Conservation (phyloP, 192 early-diverging fungal species). For the Rhizophagus clarus region DNA sequence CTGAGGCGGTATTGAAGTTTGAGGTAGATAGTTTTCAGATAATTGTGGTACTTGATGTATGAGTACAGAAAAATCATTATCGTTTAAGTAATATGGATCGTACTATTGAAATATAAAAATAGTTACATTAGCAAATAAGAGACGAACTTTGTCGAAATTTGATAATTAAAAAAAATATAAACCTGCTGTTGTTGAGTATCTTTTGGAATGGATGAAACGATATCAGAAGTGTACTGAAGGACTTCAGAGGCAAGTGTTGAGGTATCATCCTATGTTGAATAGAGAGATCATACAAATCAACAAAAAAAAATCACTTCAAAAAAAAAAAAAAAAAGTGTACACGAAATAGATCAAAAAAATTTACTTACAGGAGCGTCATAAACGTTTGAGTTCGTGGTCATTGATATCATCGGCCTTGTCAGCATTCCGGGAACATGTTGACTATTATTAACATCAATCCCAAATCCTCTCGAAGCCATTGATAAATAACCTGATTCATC, state of each 20-base stretch:
- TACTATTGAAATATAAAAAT: slow-evolving; percentile 11
- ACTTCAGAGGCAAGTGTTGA: not conserved
- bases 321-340: too few relatives aligned
- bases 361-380: not conserved
- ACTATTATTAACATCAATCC: not conserved
- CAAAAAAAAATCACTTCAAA: not conserved
- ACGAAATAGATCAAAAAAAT: not conserved
- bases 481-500: slow-evolving; percentile 3
- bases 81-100: slow-evolving; percentile 29
- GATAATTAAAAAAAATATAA: not conserved
- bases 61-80: slow-evolving; percentile 1
- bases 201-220: slow-evolving; percentile 15
- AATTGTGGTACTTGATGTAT: not conserved
- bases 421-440: slow-evolving; percentile 5
- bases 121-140: too few relatives aligned
- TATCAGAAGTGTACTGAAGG: not conserved
- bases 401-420: not conserved
- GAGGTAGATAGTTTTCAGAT: not conserved
- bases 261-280: not conserved
- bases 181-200: slow-evolving; percentile 3
- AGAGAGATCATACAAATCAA: not conserved
- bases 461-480: not conserved
- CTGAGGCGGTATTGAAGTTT: not conserved
- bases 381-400: not conserved
- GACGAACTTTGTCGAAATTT: too few relatives aligned